Evolutionary conservation across 2,329 filamentous ascomycete species (phyloP), one percentile per base, ranked within the genome.

Genomic region (Fusarium metavorans): DNA sequence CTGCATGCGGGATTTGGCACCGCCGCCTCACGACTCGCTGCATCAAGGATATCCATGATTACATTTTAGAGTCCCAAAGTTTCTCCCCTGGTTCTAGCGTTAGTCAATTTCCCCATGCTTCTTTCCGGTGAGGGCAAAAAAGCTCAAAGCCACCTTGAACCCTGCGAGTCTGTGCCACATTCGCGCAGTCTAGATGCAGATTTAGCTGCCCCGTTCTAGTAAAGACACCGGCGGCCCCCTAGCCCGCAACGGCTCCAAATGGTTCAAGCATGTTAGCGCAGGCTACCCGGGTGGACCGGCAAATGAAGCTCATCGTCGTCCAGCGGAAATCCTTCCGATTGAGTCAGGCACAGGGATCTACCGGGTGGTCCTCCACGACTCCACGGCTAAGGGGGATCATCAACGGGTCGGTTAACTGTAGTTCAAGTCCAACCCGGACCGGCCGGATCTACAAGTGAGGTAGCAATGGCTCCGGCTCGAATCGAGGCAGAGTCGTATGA

Each of bases 1-100:
- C 41, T 59, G 41, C 57, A 59, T 56, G 59, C 59, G 39, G 48
- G 59, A 39, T 41, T 62, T 63, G 43, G 23, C 14, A 50, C n/a
- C 14, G n/a, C 10, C 13, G 39, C 16, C 48, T 30, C 61, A 25
- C 52, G 52, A 37, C 4, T 34, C 20, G 32, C 48, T 30, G 48
- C 48, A 32, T 54, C 25, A 54, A 54, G 48, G 27, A 32, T 20
- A 32, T 32, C 48, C 27, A 54, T 32, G 18, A 13, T 32, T 14
- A 32, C 27, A 32, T 20, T 54, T 13, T 14, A 11, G 30, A 52
- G 27, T 18, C 48, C 35, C 6, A n/a, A n/a, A 20, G 25, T 30
- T 32, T 32, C 48, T 32, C 48, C 27, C 48, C 27, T 54, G 48
- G 48, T 54, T 54, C 48, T 54, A 32, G 48, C 27, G 27, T 18